phyloP scores from a whole-genome alignment of 208 protist genomes.

The Leishmania turanica region DNA sequence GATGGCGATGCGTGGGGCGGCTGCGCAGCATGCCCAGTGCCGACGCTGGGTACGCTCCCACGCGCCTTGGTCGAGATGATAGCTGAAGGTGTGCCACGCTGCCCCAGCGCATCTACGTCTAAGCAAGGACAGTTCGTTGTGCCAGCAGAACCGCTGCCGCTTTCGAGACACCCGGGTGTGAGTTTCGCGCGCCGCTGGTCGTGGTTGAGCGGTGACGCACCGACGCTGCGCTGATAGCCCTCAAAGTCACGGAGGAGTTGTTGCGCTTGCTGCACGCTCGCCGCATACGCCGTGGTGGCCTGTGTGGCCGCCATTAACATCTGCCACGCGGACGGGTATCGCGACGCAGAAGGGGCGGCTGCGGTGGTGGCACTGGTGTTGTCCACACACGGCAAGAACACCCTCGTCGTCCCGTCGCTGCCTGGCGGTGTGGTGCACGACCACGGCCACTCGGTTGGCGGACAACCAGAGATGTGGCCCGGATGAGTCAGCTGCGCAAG shows the following conservation, averaged over 20 bases:
- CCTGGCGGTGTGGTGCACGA: not conserved
- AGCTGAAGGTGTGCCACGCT: not conserved
- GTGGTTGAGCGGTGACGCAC: not conserved
- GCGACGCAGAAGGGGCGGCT: not conserved
- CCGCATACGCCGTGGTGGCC: slow-evolving; percentile 9
- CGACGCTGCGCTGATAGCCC: slow-evolving; percentile 5
- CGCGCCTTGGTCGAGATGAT: too few species aligned
- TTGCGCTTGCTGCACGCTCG: not conserved
- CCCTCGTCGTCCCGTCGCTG: not conserved
- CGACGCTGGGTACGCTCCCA: not conserved
- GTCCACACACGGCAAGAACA: not conserved
- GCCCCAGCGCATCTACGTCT: not conserved
- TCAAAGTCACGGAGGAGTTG: slow-evolving; percentile 11
- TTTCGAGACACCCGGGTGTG: not conserved
- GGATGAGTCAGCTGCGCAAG: not conserved
- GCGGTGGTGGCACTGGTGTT: not conserved
- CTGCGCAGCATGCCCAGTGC: not conserved
- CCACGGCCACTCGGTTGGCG: not conserved
- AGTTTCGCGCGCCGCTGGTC: not conserved
- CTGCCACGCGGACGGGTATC: slow-evolving; percentile 4
- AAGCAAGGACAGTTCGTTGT: too few species aligned
- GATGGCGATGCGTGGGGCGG: not conserved
- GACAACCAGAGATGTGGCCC: not conserved
- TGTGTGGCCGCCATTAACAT: not conserved
- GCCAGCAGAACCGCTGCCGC: not conserved